phyloP scores from a whole-genome alignment of 2,329 filamentous ascomycete genomes.

The Pestalotiopsis sp. region DNA sequence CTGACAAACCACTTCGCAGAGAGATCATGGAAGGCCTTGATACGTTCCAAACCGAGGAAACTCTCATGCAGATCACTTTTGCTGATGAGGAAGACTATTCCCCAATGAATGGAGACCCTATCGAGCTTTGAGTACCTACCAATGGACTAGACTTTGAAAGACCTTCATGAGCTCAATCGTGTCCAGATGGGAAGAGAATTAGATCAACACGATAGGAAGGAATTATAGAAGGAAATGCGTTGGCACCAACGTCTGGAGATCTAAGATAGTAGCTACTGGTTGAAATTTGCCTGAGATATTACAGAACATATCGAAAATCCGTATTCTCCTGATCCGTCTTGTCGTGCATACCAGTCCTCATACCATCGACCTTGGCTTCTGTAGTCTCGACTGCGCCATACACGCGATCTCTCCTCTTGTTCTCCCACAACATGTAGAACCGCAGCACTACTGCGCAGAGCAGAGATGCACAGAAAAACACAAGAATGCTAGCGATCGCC shows the following conservation, averaged over 20 bases:
- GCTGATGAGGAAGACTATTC: constrained; percentile 27
- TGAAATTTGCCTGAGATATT: not conserved
- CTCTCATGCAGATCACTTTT: constrained; percentile 35
- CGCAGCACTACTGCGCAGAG: constrained; percentile 20
- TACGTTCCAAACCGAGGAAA: constrained; percentile 52
- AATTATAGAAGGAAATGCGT: too few species aligned
- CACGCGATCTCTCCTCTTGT: constrained; percentile 53
- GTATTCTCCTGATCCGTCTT: constrained; percentile 58
- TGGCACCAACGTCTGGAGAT: too few species aligned
- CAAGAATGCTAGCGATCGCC: constrained; percentile 28
- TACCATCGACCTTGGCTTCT: constrained; percentile 48
- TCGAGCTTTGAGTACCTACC: constrained; percentile 9
- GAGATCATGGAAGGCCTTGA: constrained; percentile 51
- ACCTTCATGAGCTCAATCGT: not conserved
- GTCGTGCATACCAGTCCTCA: constrained; percentile 58
- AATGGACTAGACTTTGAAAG: not conserved
- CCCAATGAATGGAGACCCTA: constrained; percentile 21
- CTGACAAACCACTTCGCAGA: constrained; percentile 23
- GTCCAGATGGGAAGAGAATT: too few species aligned
- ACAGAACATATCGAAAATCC: constrained; percentile 55
- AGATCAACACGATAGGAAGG: too few species aligned
- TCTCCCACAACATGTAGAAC: constrained; percentile 31
- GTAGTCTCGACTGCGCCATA: constrained; percentile 25
- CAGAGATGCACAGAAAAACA: constrained; percentile 20
- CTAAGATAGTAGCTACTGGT: too few species aligned